Conservation (phyloP, 192 early-diverging fungal genomes). For the Funneliformis geosporum region DNA sequence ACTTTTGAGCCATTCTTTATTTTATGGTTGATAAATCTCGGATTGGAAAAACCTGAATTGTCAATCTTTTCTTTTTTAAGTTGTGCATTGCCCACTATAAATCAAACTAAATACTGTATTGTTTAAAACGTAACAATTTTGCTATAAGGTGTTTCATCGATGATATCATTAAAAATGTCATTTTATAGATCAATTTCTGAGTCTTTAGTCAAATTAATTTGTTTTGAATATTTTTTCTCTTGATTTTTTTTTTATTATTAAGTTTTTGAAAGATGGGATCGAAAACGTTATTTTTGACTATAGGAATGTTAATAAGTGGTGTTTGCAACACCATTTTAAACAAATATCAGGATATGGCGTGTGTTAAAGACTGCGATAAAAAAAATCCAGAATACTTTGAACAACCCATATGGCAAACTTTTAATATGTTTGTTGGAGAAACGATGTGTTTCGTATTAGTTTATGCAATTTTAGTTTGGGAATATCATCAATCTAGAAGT, state of each 20-base stretch:
- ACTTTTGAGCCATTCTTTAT: no score
- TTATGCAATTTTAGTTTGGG: conserved; percentile 48
- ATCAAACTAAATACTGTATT: no score
- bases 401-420: conserved; percentile 97
- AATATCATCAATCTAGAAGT: conserved; percentile 33
- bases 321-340: conserved; percentile 28
- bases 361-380: conserved; percentile 87
- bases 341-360: conserved; percentile 81
- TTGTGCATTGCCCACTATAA: no score
- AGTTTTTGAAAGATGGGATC: neutral
- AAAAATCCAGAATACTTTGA: conserved; percentile 77
- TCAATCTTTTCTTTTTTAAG: neutral
- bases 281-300: conserved; percentile 1
- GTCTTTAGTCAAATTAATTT: neutral
- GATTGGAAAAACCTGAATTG: no score
- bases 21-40: no score
- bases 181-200: neutral
- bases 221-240: neutral
- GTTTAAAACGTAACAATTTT: no score
- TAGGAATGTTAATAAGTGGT: conserved; percentile 27
- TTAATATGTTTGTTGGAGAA: conserved; percentile 98
- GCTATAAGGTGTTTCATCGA: no score
- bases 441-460: conserved; percentile 73
- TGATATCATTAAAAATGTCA: no score
- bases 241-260: neutral